Evolutionary conservation across 768 basidiomycete species (phyloP).

Genomic region (Trametes elegans): DNA sequence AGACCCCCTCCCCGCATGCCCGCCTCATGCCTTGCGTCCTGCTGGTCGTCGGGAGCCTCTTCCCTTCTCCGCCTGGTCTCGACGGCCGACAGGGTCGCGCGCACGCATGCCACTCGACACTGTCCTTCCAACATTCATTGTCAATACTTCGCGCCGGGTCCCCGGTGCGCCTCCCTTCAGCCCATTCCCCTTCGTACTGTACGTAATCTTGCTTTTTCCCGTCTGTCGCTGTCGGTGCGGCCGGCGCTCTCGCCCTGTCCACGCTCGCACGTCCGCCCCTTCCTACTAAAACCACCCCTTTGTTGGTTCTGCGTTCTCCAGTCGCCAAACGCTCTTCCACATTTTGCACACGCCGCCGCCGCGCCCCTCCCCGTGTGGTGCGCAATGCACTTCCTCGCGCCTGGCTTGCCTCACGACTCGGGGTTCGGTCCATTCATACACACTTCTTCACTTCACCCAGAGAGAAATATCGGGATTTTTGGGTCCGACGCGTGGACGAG

Average conservation of each 20-base stretch:
- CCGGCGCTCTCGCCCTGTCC: not conserved
- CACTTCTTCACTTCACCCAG: not conserved
- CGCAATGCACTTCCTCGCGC: too few species aligned
- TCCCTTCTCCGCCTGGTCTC: slow-evolving; percentile 4
- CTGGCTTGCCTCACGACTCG: too few species aligned
- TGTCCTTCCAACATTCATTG: not conserved
- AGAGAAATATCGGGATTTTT: not conserved
- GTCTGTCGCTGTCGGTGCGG: not conserved
- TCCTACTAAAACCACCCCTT: too few species aligned
- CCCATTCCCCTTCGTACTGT: not conserved
- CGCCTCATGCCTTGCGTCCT: too few species aligned
- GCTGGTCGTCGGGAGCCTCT: slow-evolving; percentile 10
- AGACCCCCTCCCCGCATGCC: not conserved
- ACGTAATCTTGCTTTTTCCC: slow-evolving; percentile 1
- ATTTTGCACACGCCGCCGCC: not conserved
- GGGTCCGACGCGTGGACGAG: not conserved
- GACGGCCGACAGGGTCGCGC: slow-evolving; percentile 12
- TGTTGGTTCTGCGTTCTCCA: too few species aligned
- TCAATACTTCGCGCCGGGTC: not conserved
- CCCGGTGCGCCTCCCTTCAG: not conserved
- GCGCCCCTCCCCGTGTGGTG: not conserved
- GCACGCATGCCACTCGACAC: not conserved
- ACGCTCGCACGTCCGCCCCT: not conserved
- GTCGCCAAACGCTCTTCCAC: too few species aligned
- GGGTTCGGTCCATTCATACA: too few species aligned